Percentiles rank a stretch among this genome's conserved stretches.
Evolutionary conservation across 768 basidiomycete genomes (phyloP).

Genomic region (Psilocybe azurescens): DNA sequence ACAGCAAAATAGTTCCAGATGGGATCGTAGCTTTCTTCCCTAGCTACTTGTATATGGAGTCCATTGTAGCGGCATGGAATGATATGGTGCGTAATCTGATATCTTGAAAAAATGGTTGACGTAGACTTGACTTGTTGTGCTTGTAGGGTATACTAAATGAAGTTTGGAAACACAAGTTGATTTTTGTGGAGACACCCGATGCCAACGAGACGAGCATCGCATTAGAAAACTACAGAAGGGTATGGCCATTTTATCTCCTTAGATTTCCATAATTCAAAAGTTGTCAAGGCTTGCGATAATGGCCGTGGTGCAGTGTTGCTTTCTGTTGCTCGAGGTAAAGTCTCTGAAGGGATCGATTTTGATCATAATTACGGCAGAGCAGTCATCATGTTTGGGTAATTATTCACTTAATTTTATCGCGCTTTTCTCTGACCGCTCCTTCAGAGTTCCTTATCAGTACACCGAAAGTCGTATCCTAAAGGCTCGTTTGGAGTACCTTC

Average conservation of each 20-base stretch:
- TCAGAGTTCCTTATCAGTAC: conserved; percentile 94
- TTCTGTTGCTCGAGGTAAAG: conserved; percentile 98
- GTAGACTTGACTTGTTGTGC: background rate
- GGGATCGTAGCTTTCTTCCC: conserved; percentile 99
- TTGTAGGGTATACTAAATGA: conserved; percentile 94
- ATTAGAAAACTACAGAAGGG: conserved; percentile 94
- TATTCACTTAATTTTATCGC: conserved; percentile 5
- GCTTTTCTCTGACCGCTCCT: background rate
- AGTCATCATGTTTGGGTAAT: conserved; percentile 98
- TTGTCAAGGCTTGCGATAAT: conserved; percentile 90
- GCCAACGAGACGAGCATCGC: conserved; percentile 99
- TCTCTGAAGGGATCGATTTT: conserved; percentile 99
- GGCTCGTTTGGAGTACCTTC: conserved; percentile 94
- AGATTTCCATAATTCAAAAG: conserved; percentile 11
- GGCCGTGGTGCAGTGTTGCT: conserved; percentile 95
- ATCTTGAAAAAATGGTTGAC: background rate
- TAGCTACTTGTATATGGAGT: conserved; percentile 99
- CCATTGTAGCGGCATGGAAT: conserved; percentile 99
- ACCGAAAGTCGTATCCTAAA: conserved; percentile 98
- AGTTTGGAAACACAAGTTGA: conserved; percentile 99
- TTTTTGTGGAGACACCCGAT: conserved; percentile 99
- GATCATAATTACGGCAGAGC: conserved; percentile 99
- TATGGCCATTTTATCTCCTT: conserved; percentile 35
- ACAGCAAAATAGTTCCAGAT: conserved; percentile 97
- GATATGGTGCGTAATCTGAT: conserved; percentile 80